Conservation (phyloP, 495 filamentous ascomycete genomes). For the Peziza echinospora region DNA sequence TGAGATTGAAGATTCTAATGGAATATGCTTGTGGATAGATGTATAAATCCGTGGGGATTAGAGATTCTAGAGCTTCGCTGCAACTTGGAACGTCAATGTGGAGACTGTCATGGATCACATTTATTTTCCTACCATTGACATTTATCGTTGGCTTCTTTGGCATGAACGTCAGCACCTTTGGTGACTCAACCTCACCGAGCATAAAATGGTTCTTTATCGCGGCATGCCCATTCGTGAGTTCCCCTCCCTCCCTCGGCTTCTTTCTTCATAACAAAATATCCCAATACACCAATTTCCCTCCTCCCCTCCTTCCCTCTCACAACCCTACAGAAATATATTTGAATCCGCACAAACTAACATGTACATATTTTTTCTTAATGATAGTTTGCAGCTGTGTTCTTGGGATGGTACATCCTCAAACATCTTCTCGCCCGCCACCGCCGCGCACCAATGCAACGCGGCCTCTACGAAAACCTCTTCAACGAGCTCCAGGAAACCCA, state of each 20-base stretch:
- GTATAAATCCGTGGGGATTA: constrained; percentile 34
- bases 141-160: constrained; percentile 32
- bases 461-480: constrained; percentile 30
- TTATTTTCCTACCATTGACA: constrained; percentile 33
- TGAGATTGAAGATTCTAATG: neutral
- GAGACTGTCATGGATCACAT: constrained; percentile 28
- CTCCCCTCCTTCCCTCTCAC: neutral
- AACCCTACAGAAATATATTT: too few relatives aligned
- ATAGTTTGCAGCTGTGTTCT: constrained; percentile 26
- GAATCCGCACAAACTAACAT: too few relatives aligned
- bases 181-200: constrained; percentile 16
- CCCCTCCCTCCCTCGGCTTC: neutral
- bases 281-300: neutral
- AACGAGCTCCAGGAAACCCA: constrained; percentile 25
- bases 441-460: constrained; percentile 28
- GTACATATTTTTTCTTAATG: too few relatives aligned
- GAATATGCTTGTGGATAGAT: constrained; percentile 20
- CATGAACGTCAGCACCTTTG: constrained; percentile 31
- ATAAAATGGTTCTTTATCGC: constrained; percentile 33
- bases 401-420: constrained; percentile 30
- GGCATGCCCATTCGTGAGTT: constrained; percentile 23
- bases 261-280: neutral
- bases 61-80: constrained; percentile 29
- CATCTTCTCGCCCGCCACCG: constrained; percentile 25
- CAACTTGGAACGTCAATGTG: constrained; percentile 30